phyloP scores from a whole-genome alignment of 345 rosid genomes.

The Excoecaria agallocha region DNA sequence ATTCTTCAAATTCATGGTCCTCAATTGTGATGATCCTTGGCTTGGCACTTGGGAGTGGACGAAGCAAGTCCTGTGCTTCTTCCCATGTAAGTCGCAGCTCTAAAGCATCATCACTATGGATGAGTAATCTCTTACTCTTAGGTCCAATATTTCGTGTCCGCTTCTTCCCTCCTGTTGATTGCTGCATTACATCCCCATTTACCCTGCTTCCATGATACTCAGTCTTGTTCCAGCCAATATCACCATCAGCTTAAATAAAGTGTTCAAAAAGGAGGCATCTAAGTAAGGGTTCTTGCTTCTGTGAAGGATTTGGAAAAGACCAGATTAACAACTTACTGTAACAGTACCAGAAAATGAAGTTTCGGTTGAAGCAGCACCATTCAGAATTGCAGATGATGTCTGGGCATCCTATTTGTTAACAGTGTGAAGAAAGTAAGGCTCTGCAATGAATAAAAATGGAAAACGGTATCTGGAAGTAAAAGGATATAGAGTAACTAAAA shows the following conservation, averaged over 20 bases:
- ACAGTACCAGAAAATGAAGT: constrained; percentile 49
- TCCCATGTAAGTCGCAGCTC: constrained; percentile 85
- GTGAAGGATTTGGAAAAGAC: constrained; percentile 36
- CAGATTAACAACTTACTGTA: constrained; percentile 39
- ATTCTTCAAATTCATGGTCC: constrained; percentile 86
- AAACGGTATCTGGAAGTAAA: background rate
- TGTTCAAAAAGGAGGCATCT: constrained; percentile 38
- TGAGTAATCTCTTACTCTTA: constrained; percentile 66
- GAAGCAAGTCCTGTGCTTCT: constrained; percentile 87
- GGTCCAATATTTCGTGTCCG: constrained; percentile 70
- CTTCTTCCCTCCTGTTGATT: constrained; percentile 52
- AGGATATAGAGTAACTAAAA: constrained; percentile 5
- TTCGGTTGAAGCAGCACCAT: constrained; percentile 46
- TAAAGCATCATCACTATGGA: constrained; percentile 65
- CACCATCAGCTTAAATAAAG: constrained; percentile 45
- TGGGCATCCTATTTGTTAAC: constrained; percentile 44
- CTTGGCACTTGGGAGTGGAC: constrained; percentile 62
- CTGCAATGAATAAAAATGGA: background rate
- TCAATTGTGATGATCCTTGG: constrained; percentile 61
- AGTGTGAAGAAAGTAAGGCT: constrained; percentile 7
- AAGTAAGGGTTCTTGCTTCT: constrained; percentile 36
- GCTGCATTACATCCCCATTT: constrained; percentile 38
- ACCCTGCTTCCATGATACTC: constrained; percentile 40
- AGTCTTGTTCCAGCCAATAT: constrained; percentile 41
- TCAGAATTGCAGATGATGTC: constrained; percentile 36